Base-by-base conservation (phyloP, 768 basidiomycete genomes). In the Myochromella boudieri region DNA sequence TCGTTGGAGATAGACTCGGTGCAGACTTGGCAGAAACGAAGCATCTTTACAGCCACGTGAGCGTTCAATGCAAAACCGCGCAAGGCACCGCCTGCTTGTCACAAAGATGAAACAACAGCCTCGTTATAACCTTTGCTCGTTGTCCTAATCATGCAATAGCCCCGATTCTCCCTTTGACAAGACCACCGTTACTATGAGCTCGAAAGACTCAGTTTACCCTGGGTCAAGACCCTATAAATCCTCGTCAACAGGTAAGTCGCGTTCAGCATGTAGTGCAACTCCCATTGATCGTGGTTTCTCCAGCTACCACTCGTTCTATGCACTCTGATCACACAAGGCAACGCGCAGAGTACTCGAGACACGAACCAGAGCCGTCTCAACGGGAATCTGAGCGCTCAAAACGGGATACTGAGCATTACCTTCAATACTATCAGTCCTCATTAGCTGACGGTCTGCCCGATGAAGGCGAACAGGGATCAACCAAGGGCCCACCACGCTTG, bases 371-470 rank as follows among this genome's bases (percentile, higher is more conserved):
- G n/a, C 26, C 31, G 15, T 39, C 53, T 3, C 29, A 46, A 38
- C 34, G n/a, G 18, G 26, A 40, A 11, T 24, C 20, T 11, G 49
- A 54, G 21, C 32, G 26, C 7, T 52, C 57, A 17, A 50, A 49
- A 40, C 45, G 48, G 31, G 57, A 59, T 34, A 50, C 52, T 3
- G 55, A 58, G 11, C 48, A 40, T 22, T 45, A 45, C 31, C 28
- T 51, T 27, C 37, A 54, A 27, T 77, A 80, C 60, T 82, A 81
- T 66, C 73, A 80, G 57, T 80, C 82, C 6, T 66, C 78, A 47
- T 66, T 76, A 46, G 74, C 81, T 21, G 67, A 67, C 51, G 62
- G 58, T 22, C 60, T 51, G 43, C 45, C 46, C 46, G 59, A 68
- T 49, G 49, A 55, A 32, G 58, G 49, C 20, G 62, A 57, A 37